phyloP scores from a whole-genome alignment of 2,329 filamentous ascomycete species.

The Ophiostoma quercus region DNA sequence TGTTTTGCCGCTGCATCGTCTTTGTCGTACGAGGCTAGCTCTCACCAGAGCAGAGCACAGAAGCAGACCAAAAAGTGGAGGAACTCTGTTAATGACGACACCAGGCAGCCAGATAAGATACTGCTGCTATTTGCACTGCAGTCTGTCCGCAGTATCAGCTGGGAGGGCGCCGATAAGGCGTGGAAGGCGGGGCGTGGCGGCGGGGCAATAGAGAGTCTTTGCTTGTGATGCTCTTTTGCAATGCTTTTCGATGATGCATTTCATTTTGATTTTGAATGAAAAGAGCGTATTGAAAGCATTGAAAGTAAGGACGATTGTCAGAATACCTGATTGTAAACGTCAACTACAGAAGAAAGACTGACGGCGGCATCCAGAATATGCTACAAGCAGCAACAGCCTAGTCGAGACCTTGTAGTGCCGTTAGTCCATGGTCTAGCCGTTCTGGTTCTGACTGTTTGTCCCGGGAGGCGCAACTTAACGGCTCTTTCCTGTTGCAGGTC shows the following conservation, averaged over 20 bases:
- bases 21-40: not conserved
- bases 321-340: no score
- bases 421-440: not conserved
- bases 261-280: no score
- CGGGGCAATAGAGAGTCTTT: not conserved
- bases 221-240: not conserved
- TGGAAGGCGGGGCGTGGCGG: not conserved
- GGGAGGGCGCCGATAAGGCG: slow-evolving; percentile 17
- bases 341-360: no score
- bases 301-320: no score
- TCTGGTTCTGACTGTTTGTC: not conserved
- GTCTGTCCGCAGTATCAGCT: not conserved
- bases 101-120: slow-evolving; percentile 15
- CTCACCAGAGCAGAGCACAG: no score
- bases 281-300: no score
- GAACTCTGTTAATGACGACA: slow-evolving; percentile 8
- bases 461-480: not conserved
- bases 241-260: no score
- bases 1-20: not conserved
- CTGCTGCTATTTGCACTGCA: not conserved
- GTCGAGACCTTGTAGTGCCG: not conserved
- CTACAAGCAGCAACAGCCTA: no score
- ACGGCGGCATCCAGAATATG: no score
- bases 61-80: not conserved
- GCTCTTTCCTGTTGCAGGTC: not conserved